Evolutionary conservation across 2,329 filamentous ascomycete genomes (phyloP).

Genomic region (Penicillium hesseltinei): DNA sequence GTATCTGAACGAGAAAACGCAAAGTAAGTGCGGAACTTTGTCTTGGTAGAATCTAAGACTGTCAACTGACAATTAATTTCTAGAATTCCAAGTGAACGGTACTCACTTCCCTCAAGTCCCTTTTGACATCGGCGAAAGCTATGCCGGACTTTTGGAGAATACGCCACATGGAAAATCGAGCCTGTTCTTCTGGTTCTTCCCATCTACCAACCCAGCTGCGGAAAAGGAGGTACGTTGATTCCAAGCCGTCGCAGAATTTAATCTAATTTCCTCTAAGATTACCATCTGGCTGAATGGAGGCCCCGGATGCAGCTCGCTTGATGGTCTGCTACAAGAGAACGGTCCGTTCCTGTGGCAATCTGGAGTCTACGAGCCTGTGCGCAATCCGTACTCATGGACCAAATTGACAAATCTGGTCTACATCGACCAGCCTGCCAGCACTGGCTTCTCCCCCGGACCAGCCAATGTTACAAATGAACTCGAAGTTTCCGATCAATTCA

Average conservation of each 20-base stretch:
- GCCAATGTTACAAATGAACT: conserved; percentile 64
- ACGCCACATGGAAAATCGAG: conserved; percentile 43
- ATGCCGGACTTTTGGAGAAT: conserved; percentile 52
- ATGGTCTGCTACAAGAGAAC: conserved; percentile 71
- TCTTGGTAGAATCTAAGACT: not conserved
- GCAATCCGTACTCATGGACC: conserved; percentile 69
- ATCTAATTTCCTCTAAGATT: conserved; percentile 20
- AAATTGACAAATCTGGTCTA: conserved; percentile 74
- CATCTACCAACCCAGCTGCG: conserved; percentile 42
- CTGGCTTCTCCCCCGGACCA: conserved; percentile 67
- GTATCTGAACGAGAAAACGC: conserved; percentile 16
- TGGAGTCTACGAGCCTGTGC: conserved; percentile 63
- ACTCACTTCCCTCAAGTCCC: conserved; percentile 63
- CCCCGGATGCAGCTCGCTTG: conserved; percentile 57
- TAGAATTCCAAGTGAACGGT: conserved; percentile 65
- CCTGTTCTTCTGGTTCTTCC: conserved; percentile 53
- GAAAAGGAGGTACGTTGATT: conserved; percentile 37
- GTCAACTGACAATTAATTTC: not conserved
- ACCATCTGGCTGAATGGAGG: conserved; percentile 51
- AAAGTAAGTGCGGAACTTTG: conserved; percentile 9
- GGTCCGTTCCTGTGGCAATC: conserved; percentile 69
- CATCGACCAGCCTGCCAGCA: conserved; percentile 49
- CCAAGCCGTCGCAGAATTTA: not conserved
- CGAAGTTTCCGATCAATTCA: conserved; percentile 68
- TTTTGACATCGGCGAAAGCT: conserved; percentile 61